These are phyloP conservation scores for Chlamydomonas sphaeroides DNA, from an alignment of 139 green algal species.

Conservation along the genomic window DNA sequence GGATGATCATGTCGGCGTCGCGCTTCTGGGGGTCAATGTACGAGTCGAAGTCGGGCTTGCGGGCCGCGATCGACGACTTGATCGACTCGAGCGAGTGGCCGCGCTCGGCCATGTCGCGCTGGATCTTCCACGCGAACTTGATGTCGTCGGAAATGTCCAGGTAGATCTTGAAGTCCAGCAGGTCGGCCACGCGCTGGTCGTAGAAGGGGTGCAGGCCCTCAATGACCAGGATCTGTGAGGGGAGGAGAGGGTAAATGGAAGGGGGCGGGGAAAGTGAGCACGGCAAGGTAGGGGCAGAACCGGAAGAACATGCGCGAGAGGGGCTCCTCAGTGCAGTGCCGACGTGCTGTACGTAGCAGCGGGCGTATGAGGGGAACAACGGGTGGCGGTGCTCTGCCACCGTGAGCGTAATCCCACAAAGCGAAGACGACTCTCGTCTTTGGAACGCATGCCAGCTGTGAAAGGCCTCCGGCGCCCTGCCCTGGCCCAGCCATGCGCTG, in stretches of 20 bases:
- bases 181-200: slow-evolving; percentile 95
- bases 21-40: slow-evolving; percentile 99
- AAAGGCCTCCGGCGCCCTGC: no score
- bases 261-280: not conserved
- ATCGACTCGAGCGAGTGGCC: slow-evolving; percentile 98
- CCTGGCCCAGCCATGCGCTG: no score
- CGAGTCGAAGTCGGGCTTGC: slow-evolving; percentile 99
- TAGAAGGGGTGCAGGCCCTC: slow-evolving; percentile 99
- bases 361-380: no score
- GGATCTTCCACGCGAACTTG: slow-evolving; percentile 99
- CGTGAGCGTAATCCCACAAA: no score
- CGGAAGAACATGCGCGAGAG: no score
- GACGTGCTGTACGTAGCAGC: no score
- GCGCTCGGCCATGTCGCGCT: slow-evolving; percentile 99
- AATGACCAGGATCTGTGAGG: slow-evolving; percentile 89
- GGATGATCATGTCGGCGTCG: slow-evolving; percentile 97
- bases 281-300: no score
- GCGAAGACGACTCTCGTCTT: no score
- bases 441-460: no score
- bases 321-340: no score
- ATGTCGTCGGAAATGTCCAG: slow-evolving; percentile 99
- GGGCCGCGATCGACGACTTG: slow-evolving; percentile 97
- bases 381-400: no score
- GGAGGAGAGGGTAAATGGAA: not conserved
- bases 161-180: slow-evolving; percentile 99